These are phyloP conservation scores for Colletotrichum sp. DNA, from an alignment of 2,329 filamentous ascomycete genomes.

Conservation along the genomic window DNA sequence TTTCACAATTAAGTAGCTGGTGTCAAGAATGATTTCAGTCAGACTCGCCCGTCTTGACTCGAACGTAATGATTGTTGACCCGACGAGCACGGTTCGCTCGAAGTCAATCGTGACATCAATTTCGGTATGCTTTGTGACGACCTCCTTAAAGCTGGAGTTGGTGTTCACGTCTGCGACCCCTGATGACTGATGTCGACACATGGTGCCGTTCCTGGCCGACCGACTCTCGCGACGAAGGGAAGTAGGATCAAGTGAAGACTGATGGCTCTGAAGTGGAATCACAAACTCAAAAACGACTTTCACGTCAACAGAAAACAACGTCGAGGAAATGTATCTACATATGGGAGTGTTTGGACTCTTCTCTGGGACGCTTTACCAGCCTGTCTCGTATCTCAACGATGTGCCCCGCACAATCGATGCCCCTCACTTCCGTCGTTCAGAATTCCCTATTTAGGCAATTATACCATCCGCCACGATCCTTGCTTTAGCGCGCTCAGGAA, in stretches of 20 bases:
- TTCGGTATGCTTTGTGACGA: conserved; percentile 81
- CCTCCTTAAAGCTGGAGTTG: conserved; percentile 87
- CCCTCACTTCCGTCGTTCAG: background rate
- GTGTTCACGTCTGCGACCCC: conserved; percentile 81
- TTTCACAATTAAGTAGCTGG: background rate
- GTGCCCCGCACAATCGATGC: background rate
- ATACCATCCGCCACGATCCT: background rate
- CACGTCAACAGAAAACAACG: background rate
- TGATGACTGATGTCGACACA: background rate
- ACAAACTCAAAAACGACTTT: background rate
- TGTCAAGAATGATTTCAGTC: background rate
- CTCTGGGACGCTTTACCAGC: background rate
- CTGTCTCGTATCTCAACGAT: background rate
- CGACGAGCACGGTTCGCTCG: conserved; percentile 74
- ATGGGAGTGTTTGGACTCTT: background rate
- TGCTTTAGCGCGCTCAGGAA: background rate
- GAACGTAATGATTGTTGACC: conserved; percentile 71
- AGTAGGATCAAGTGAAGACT: background rate
- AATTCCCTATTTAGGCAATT: background rate
- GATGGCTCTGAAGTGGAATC: background rate
- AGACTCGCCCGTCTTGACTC: conserved; percentile 37
- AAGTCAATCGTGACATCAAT: conserved; percentile 87
- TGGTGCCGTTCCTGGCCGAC: background rate
- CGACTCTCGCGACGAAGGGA: background rate
- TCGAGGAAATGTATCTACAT: background rate